phyloP scores from a whole-genome alignment of 2,329 filamentous ascomycete genomes.

The Xylariaceae sp. region DNA sequence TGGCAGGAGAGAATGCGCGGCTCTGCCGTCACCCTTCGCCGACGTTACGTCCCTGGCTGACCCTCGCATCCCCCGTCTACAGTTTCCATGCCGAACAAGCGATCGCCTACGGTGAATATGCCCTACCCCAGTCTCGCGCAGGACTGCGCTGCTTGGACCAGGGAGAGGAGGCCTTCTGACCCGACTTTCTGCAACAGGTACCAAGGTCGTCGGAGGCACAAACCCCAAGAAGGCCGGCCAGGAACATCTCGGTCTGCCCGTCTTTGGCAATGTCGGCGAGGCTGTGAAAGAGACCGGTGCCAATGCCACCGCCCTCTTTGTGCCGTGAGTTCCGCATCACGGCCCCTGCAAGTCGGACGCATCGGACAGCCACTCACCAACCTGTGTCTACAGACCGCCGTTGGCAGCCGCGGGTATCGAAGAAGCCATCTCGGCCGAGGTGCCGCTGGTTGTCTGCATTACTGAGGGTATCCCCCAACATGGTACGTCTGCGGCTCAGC shows the following conservation, averaged over 20 bases:
- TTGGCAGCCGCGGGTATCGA: slow-evolving; percentile 92
- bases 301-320: slow-evolving; percentile 89
- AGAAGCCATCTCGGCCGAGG: slow-evolving; percentile 88
- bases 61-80: slow-evolving; percentile 1
- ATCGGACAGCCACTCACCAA: neutral
- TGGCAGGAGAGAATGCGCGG: no score
- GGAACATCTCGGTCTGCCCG: slow-evolving; percentile 82
- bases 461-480: slow-evolving; percentile 98
- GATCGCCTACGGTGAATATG: slow-evolving; percentile 88
- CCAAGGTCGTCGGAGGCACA: slow-evolving; percentile 94
- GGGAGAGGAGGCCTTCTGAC: slow-evolving; percentile 19
- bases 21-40: neutral
- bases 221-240: slow-evolving; percentile 98
- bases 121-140: slow-evolving; percentile 2
- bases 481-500: slow-evolving; percentile 48
- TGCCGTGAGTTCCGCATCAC: slow-evolving; percentile 57
- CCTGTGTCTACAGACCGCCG: slow-evolving; percentile 56
- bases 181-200: slow-evolving; percentile 51
- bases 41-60: neutral
- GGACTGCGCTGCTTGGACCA: neutral
- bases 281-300: slow-evolving; percentile 87
- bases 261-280: slow-evolving; percentile 84
- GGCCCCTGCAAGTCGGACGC: neutral
- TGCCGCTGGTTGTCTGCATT: slow-evolving; percentile 93
- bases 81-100: slow-evolving; percentile 98